A percentile compares a stretch with the other conserved stretches of the same genome.
Evolutionary conservation across 768 basidiomycete genomes (phyloP).

Genomic region (Arthromyces matolae): DNA sequence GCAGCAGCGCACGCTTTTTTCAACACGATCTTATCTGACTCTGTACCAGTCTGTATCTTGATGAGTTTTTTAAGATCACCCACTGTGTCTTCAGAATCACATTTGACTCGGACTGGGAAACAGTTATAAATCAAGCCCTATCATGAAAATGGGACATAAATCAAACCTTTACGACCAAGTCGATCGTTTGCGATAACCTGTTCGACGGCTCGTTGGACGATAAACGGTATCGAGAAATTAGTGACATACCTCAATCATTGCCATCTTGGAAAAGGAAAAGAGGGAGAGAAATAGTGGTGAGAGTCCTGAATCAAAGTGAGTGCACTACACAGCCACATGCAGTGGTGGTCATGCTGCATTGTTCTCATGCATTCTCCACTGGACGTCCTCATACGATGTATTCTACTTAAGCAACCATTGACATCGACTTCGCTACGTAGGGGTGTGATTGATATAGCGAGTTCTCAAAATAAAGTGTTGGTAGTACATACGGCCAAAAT

Average conservation of each 20-base stretch:
- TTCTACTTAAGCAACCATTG: too few relatives aligned
- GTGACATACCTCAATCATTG: conserved; percentile 43
- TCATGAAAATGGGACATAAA: not conserved
- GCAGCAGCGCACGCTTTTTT: conserved; percentile 89
- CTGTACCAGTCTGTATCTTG: conserved; percentile 92
- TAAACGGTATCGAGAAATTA: not conserved
- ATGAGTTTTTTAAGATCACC: conserved; percentile 97
- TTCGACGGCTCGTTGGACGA: not conserved
- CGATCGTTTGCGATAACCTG: conserved; percentile 96
- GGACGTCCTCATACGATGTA: too few relatives aligned
- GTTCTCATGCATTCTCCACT: too few relatives aligned
- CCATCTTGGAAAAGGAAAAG: conserved; percentile 9
- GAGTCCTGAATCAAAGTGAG: too few relatives aligned
- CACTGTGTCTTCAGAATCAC: conserved; percentile 92
- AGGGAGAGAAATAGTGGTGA: not conserved
- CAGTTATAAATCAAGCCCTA: conserved; percentile 1
- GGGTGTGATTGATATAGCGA: too few relatives aligned
- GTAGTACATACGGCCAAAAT: not conserved
- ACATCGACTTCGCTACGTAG: too few relatives aligned
- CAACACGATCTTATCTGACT: conserved; percentile 78
- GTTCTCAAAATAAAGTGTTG: too few relatives aligned
- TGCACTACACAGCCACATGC: too few relatives aligned
- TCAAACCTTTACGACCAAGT: conserved; percentile 84
- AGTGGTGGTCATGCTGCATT: too few relatives aligned
- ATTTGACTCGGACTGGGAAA: conserved; percentile 89